Base-by-base conservation (phyloP, 2,329 filamentous ascomycete species). In the Ophiocordyceps sinensis region DNA sequence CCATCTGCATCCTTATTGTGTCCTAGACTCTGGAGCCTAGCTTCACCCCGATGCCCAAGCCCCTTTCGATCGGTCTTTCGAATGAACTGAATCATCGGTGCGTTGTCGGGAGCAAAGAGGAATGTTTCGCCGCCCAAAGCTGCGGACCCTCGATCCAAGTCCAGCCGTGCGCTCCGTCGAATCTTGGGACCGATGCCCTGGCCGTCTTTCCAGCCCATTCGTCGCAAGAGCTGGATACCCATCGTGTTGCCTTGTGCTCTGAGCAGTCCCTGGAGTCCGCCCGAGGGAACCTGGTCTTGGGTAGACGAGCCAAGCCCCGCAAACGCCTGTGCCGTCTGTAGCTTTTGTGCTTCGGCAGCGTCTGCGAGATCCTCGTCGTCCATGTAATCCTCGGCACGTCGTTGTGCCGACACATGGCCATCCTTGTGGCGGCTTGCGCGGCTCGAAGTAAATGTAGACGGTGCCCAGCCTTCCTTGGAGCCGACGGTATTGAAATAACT, bases 401-500 rank as follows among this genome's bases (percentile, higher is more conserved):
- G 78, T 47, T 83, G 78, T 2, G 63, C 50, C 46, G 74, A 70
- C n/a, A 67, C 39, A 1, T 48, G 15, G 29, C 66, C 69, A 65
- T 83, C 75, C 55, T 84, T 85, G 48, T 73, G 77, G 42, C 87
- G 82, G 53, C 85, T 85, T 32, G 75, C 67, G 21, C 91, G 82
- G 40, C 88, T 95, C 7, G 89, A 96, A 10, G 94, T 80, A 59
- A 96, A 98, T 0, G 85, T 82, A 19, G 85, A 79, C 2, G 91
- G 91, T 1, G 85, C 81, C 89, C 89, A 98, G 66, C 91, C 91
- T 69, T 98, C 89, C 62, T 96, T 96, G 43, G 89, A 95, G 41
- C 91, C 91, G 50, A 96, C 91, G 5, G 88, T 94, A 59, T 98
- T 98, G 66, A 91, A 96, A 64, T 96, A 95, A 51, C 85, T 89